These are phyloP conservation scores for Hypoxylon cercidicola DNA, from an alignment of 495 filamentous ascomycete species.

Conservation along the genomic window DNA sequence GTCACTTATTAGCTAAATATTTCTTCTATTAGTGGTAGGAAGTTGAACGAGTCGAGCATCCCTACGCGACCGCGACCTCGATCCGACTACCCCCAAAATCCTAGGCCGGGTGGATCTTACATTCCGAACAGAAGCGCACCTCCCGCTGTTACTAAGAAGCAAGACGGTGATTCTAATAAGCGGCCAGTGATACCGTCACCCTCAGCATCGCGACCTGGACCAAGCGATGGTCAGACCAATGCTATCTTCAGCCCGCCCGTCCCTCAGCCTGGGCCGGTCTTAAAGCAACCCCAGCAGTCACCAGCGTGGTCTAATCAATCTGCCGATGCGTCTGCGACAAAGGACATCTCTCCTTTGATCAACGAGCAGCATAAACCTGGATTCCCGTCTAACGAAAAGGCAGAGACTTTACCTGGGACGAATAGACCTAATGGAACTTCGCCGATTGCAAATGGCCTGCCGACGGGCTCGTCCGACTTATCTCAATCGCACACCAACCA, in stretches of 20 bases:
- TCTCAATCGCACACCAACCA: conserved; percentile 10
- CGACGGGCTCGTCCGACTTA: neutral
- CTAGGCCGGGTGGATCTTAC: conserved; percentile 20
- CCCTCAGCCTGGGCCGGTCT: neutral
- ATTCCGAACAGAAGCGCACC: conserved; percentile 27
- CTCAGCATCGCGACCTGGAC: conserved; percentile 20
- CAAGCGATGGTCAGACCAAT: conserved; percentile 21
- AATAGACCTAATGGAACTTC: conserved; percentile 9
- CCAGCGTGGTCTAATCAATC: conserved; percentile 16
- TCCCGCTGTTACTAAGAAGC: conserved; percentile 13
- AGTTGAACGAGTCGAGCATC: conserved; percentile 75
- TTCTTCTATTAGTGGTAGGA: conserved; percentile 67
- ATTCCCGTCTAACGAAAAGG: conserved; percentile 4
- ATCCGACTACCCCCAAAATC: conserved; percentile 34
- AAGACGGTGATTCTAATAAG: conserved; percentile 18
- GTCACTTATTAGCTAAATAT: conserved; percentile 34
- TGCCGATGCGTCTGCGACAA: conserved; percentile 1
- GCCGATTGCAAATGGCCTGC: conserved; percentile 1
- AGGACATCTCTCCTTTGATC: conserved; percentile 1
- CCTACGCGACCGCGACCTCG: conserved; percentile 64
- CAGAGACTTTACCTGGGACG: conserved; percentile 3
- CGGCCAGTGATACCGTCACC: conserved; percentile 16
- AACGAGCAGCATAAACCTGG: conserved; percentile 16
- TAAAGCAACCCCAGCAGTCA: conserved; percentile 14
- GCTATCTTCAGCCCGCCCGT: neutral